phyloP scores from a whole-genome alignment of 192 early-diverging fungal species.

The Backusella australiensis region DNA sequence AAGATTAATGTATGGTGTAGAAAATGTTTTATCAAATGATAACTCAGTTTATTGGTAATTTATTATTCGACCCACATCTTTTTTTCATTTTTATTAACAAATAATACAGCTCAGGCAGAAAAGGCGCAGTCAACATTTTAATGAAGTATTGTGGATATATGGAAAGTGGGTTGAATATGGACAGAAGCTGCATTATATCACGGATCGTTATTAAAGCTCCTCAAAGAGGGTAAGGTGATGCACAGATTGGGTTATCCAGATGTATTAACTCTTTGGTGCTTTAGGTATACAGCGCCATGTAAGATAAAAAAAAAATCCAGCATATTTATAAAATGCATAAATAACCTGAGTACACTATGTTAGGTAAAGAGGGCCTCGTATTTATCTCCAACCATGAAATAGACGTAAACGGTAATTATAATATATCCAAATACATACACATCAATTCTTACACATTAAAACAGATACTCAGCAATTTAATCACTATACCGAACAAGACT shows the following conservation, averaged over 20 bases:
- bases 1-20: constrained; percentile 10
- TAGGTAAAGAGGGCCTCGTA: constrained; percentile 45
- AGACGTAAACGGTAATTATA: constrained; percentile 32
- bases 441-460: background rate
- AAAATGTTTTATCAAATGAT: constrained; percentile 17
- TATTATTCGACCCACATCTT: background rate
- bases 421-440: background rate
- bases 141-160: constrained; percentile 12
- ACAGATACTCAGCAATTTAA: constrained; percentile 36
- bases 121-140: constrained; percentile 26
- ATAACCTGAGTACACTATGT: background rate
- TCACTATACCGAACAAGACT: constrained; percentile 33
- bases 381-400: constrained; percentile 53
- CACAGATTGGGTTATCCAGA: background rate
- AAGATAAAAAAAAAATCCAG: background rate
- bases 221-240: constrained; percentile 34
- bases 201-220: constrained; percentile 48
- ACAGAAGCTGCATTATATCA: constrained; percentile 39
- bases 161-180: background rate
- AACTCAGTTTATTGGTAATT: constrained; percentile 17
- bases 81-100: too few species aligned
- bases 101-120: constrained; percentile 24
- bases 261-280: background rate
- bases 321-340: background rate
- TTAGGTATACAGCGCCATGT: constrained; percentile 53